A percentile compares a stretch with the other conserved stretches of the same genome.
These are phyloP conservation scores for Schizochytrium sp. DNA, from an alignment of 108 stramenopile species.

Conservation along the genomic window DNA sequence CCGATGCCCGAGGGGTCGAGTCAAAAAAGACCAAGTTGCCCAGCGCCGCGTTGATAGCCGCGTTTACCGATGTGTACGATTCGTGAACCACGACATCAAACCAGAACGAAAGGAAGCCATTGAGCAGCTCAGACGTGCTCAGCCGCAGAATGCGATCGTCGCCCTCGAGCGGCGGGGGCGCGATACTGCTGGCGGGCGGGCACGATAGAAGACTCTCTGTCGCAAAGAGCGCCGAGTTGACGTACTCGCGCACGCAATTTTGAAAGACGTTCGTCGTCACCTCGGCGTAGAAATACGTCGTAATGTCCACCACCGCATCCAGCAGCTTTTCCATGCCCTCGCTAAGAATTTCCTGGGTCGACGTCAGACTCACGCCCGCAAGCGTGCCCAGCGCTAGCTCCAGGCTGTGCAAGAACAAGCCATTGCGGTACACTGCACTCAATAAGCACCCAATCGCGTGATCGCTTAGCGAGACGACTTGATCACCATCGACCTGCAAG, in stretches of 20 bases:
- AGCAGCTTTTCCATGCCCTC: background rate
- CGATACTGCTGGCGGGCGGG: background rate
- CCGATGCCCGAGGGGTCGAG: no score
- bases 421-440: background rate
- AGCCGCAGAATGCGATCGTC: background rate
- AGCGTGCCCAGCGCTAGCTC: background rate
- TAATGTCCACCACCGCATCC: background rate
- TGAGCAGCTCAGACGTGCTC: background rate
- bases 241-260: background rate
- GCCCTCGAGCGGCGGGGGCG: background rate
- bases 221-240: background rate
- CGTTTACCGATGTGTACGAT: background rate
- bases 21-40: background rate
- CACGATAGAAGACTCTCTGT: background rate
- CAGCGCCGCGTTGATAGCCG: background rate
- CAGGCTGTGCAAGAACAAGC: background rate
- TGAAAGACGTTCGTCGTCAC: background rate
- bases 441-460: background rate
- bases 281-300: background rate
- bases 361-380: background rate
- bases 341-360: background rate
- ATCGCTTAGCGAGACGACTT: background rate
- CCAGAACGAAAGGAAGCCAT: background rate
- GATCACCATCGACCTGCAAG: background rate
- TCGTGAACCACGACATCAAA: background rate